Evolutionary conservation across 1,284 basidiomycete genomes (phyloP).

Genomic region (Cerrena zonata): DNA sequence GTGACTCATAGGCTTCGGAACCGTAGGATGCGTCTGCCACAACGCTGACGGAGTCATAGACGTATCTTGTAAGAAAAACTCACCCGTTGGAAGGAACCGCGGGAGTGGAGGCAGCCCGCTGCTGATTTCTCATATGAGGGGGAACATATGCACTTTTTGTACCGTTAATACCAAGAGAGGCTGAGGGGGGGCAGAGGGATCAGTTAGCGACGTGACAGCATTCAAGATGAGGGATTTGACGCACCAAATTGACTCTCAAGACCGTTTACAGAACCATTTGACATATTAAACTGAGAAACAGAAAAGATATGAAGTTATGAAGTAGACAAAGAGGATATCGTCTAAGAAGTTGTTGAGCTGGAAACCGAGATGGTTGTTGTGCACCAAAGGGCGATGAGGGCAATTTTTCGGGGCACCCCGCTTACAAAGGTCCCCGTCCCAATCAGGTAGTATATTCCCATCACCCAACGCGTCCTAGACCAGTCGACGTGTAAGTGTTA

Average conservation of each 20-base stretch:
- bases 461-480: not conserved
- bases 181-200: slow-evolving; percentile 27
- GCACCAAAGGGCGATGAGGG: slow-evolving; percentile 31
- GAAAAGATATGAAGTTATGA: slow-evolving; percentile 20
- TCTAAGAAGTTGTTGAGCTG: slow-evolving; percentile 25
- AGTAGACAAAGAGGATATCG: slow-evolving; percentile 19
- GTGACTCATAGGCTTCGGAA: no score
- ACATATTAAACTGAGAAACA: slow-evolving; percentile 58
- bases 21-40: no score
- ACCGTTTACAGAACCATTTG: slow-evolving; percentile 82
- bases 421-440: slow-evolving; percentile 20
- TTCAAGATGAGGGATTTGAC: slow-evolving; percentile 29
- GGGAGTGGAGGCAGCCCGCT: slow-evolving; percentile 69
- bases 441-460: not conserved
- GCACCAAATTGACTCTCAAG: slow-evolving; percentile 80
- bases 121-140: slow-evolving; percentile 79
- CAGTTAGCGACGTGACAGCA: slow-evolving; percentile 16
- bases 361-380: slow-evolving; percentile 31
- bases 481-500: no score
- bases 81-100: slow-evolving; percentile 44
- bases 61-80: no score
- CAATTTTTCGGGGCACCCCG: slow-evolving; percentile 18
- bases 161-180: slow-evolving; percentile 67
- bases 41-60: no score
- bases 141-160: slow-evolving; percentile 85